phyloP scores from a whole-genome alignment of 345 rosid genomes.

The Syzygium aqueum region DNA sequence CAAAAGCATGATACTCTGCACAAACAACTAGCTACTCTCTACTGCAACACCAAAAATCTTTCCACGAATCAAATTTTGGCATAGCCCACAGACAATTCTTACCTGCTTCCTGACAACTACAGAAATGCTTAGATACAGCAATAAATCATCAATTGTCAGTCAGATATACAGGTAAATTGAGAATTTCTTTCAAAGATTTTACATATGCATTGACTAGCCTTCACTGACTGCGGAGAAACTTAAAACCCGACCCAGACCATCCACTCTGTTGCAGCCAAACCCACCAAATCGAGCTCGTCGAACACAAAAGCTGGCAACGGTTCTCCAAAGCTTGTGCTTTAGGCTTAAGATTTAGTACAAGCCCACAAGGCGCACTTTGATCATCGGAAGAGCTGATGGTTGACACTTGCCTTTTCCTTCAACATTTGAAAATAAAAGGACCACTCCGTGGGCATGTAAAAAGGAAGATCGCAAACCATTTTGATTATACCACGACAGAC shows the following conservation, averaged over 20 bases:
- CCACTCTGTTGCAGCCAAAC: background rate
- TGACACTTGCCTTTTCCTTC: background rate
- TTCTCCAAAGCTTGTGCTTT: background rate
- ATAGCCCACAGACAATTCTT: background rate
- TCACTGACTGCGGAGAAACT: background rate
- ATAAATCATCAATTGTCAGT: background rate
- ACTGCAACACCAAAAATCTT: background rate
- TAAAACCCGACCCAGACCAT: background rate
- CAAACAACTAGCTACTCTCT: background rate
- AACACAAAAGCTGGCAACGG: background rate
- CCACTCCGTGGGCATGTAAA: background rate
- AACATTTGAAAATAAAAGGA: background rate
- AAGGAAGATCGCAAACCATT: background rate
- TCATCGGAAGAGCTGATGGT: background rate
- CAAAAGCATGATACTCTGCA: background rate
- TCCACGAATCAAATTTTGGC: background rate
- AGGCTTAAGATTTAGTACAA: background rate
- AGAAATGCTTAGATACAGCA: background rate
- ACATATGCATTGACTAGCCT: background rate
- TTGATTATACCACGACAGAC: slow-evolving; percentile 49
- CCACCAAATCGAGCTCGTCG: background rate
- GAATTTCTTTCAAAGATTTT: background rate
- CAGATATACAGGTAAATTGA: background rate
- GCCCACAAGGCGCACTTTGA: background rate
- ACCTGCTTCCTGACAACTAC: background rate